phyloP scores from a whole-genome alignment of 768 basidiomycete species.

The Rhodotorula graminis region DNA sequence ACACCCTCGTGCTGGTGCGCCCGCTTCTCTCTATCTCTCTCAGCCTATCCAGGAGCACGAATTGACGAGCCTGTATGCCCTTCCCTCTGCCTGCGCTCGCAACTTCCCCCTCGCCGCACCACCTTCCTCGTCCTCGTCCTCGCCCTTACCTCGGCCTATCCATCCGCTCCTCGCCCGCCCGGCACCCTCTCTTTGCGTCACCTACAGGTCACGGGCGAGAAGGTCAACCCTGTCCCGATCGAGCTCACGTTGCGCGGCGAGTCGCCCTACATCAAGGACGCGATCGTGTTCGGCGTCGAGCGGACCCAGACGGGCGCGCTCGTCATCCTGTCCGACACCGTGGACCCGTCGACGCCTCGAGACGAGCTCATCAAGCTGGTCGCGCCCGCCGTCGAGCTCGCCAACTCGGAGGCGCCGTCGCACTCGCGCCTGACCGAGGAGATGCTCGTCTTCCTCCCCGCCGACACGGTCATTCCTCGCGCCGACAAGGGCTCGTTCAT shows the following conservation, averaged over 20 bases:
- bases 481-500: slow-evolving; percentile 57
- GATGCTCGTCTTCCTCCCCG: slow-evolving; percentile 54
- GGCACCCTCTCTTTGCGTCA: too few relatives aligned
- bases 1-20: slow-evolving; percentile 51
- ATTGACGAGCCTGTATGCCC: too few relatives aligned
- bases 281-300: slow-evolving; percentile 56
- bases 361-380: slow-evolving; percentile 49
- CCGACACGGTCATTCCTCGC: slow-evolving; percentile 53
- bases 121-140: too few relatives aligned
- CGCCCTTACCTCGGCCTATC: too few relatives aligned
- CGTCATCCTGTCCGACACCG: slow-evolving; percentile 53
- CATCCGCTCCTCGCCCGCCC: too few relatives aligned
- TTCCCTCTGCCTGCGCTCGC: too few relatives aligned
- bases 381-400: slow-evolving; percentile 54
- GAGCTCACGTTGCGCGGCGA: slow-evolving; percentile 56
- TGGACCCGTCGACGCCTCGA: slow-evolving; percentile 43
- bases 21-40: too few relatives aligned
- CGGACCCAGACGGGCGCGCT: slow-evolving; percentile 55
- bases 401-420: slow-evolving; percentile 55
- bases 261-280: slow-evolving; percentile 54
- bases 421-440: slow-evolving; percentile 57
- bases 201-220: slow-evolving; percentile 50
- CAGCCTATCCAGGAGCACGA: too few relatives aligned
- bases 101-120: too few relatives aligned
- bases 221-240: slow-evolving; percentile 59